Evolutionary conservation across 192 early-diverging fungal genomes (phyloP), one percentile per base, ranked within the genome.

Genomic region (Umbelopsis isabellina): DNA sequence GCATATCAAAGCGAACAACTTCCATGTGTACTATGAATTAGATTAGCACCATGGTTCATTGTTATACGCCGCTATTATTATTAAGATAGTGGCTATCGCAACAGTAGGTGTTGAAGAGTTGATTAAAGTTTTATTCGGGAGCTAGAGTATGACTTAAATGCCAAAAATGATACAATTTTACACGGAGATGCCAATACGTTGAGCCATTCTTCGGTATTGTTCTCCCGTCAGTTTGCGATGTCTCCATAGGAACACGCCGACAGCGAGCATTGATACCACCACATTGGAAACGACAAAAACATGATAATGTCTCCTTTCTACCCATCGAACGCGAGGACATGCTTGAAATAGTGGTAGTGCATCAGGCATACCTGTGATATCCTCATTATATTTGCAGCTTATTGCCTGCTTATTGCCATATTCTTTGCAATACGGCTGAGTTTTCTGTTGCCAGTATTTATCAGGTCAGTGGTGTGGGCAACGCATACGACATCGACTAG

Each of bases 321-420:
- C 51, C 45, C 66, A 45, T 45, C 64, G 37, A 10, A 80, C 79
- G 10, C 79, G 65, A 8, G 71, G 68, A 52, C 79, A 80, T 30
- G 68, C 61, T n/a, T 66, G 74, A 47, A 70, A 76, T 12, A 52
- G 51, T 12, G 79, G 74, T 66, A 76, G 33, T 22, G 65, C 35
- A 23, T 73, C 79, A 53, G 68, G 51, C 13, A 71, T 41, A 25
- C n/a, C 25, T 0, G 71, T 65, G 12, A 73, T 53, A 23, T 66
- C 52, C 33, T 46, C 53, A 27, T 73, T 72, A 35, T 66, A 79
- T 46, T 71, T 52, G 49, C 79, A 80, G 20, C 46, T 51, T 41
- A 80, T 68, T 10, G 71, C 68, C 58, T 80, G 71, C 48, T 76
- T 80, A 48, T 80, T 80, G n/a, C 79, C 79, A 49, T 65, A 80